These are phyloP conservation scores for Moniliophthora roreri DNA, from an alignment of 1,284 basidiomycete species.

Conservation along the genomic window DNA sequence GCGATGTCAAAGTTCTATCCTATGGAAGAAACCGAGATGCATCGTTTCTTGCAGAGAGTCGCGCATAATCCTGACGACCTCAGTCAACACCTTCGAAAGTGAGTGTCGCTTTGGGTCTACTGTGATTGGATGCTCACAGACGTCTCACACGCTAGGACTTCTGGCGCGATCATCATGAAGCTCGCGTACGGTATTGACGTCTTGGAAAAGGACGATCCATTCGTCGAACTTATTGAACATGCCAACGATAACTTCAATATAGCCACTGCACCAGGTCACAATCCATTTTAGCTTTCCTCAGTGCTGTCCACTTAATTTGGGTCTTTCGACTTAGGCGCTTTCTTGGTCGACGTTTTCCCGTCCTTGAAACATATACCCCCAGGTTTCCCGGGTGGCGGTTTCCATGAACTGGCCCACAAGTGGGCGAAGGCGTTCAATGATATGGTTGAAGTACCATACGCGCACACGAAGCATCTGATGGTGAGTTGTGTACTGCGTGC, in stretches of 20 bases:
- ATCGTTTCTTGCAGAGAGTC: conserved; percentile 27
- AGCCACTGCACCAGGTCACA: conserved; percentile 28
- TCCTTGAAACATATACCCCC: conserved; percentile 22
- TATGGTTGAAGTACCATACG: conserved; percentile 20
- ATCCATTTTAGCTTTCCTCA: background rate
- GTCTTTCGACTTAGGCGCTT: conserved; percentile 14
- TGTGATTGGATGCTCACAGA: background rate
- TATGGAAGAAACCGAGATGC: conserved; percentile 29
- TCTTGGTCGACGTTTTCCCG: conserved; percentile 25
- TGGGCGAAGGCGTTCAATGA: conserved; percentile 17
- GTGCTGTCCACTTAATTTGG: background rate
- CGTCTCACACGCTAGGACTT: conserved; percentile 18
- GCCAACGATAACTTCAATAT: conserved; percentile 35
- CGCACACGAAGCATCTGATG: conserved; percentile 20
- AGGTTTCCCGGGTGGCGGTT: conserved; percentile 27
- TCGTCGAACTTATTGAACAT: conserved; percentile 28
- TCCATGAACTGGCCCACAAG: conserved; percentile 19
- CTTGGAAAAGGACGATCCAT: conserved; percentile 30
- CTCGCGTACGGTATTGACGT: conserved; percentile 36
- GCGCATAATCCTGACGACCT: conserved; percentile 26
- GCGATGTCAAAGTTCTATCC: conserved; percentile 25
- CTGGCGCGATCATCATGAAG: conserved; percentile 33
- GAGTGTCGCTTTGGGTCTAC: too few relatives aligned
- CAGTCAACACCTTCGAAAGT: conserved; percentile 28
- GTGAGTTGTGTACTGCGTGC: conserved; percentile 6